Conservation (phyloP, 1,284 basidiomycete species). For the Baeospora myosura region DNA sequence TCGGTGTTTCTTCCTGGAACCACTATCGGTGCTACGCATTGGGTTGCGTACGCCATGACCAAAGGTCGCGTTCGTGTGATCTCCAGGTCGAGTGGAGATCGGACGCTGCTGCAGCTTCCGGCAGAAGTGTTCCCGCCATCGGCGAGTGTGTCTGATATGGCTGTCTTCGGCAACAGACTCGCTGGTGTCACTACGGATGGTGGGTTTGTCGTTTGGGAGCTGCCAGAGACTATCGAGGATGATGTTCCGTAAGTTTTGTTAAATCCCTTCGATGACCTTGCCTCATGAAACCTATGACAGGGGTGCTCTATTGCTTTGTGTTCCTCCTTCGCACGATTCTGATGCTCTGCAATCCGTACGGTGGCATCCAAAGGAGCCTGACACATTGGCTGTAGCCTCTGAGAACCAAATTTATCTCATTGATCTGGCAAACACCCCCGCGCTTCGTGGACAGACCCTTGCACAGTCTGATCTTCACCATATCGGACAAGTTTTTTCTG, state of each 20-base stretch:
- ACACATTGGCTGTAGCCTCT: conserved; percentile 72
- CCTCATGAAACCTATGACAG: too few species aligned
- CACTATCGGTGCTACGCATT: conserved; percentile 79
- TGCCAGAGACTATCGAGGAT: conserved; percentile 72
- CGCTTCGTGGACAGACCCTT: conserved; percentile 54
- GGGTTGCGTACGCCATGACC: conserved; percentile 88
- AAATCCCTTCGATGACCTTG: conserved; percentile 10
- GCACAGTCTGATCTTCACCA: conserved; percentile 58
- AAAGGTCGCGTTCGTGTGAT: conserved; percentile 79
- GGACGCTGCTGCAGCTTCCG: conserved; percentile 72
- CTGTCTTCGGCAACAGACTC: conserved; percentile 70
- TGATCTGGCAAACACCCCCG: conserved; percentile 57
- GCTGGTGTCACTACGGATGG: conserved; percentile 80
- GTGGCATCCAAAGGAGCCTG: conserved; percentile 72
- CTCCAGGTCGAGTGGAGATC: conserved; percentile 76
- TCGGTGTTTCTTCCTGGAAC: conserved; percentile 72
- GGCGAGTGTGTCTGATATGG: conserved; percentile 73
- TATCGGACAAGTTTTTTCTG: conserved; percentile 56
- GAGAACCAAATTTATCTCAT: conserved; percentile 66
- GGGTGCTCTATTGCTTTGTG: conserved; percentile 62
- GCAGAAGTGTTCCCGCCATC: conserved; percentile 45
- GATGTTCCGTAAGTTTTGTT: conserved; percentile 64
- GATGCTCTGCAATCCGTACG: conserved; percentile 71
- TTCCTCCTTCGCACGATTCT: conserved; percentile 48
- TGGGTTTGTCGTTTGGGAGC: conserved; percentile 79